Base-by-base conservation (phyloP, 2,329 filamentous ascomycete species). In the Pestalotiopsis sp. region DNA sequence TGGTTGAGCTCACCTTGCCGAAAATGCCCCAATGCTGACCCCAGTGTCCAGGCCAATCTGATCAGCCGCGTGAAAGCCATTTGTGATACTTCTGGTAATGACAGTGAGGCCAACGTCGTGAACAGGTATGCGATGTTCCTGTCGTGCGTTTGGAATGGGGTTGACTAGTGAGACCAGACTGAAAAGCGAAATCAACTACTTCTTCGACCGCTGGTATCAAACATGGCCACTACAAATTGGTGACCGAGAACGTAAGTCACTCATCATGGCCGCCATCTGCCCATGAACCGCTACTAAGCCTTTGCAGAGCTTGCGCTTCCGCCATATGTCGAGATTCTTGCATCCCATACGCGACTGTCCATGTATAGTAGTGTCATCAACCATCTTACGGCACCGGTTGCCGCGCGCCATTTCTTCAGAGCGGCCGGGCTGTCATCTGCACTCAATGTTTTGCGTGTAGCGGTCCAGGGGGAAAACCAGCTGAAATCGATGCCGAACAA, bases 401-500 rank as follows among this genome's bases (percentile, higher is more conserved):
- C 92, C 75, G 91, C 93, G 0, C 91, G 91, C 27, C 88, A 90
- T 40, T 92, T 92, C 77, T 93, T 93, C 78, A 89, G 91, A 56
- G 89, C 90, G 0, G 91, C 91, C 0, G 90, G 91, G 1, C 84
- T 93, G 0, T 92, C 91, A 0, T 91, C 91, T 0, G 90, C 92
- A 0, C 79, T 93, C n/a, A 93, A 92, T 68, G 92, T 93, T 4
- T 87, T 93, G 83, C 88, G 91, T 25, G 90, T 90, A 1, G 91
- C 91, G 0, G 92, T 93, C 5, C 91, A 93, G 77, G 91, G 91
- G 41, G 91, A 93, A 75, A 82, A 85, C 0, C 87, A 91, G 70
- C 83, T 93, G 0, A 89, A 89, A 67, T 93, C 91, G 0, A 93
- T 93, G 91, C 91, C 91, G 0, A 93, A 93, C 78, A 93, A 93